phyloP scores from a whole-genome alignment of 1,139 yeast species.

The Hemisphaericaspora xylofermentans region DNA sequence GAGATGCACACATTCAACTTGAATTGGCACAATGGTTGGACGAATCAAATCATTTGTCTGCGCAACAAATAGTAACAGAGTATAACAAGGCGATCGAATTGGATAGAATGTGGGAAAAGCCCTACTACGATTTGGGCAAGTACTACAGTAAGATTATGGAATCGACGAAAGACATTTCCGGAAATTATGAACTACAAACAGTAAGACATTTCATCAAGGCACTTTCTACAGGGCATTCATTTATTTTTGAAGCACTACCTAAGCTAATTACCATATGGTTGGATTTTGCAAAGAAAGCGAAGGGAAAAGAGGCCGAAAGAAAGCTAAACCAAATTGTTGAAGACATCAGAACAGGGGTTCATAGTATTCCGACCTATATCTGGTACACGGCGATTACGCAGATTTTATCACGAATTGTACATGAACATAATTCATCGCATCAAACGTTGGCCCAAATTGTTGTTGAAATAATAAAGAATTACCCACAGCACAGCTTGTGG shows the following conservation, averaged over 20 bases:
- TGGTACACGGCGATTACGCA: conserved; percentile 91
- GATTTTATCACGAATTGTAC: conserved; percentile 74
- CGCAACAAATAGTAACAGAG: conserved; percentile 68
- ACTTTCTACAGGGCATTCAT: conserved; percentile 65
- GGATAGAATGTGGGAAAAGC: conserved; percentile 72
- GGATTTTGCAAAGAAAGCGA: conserved; percentile 59
- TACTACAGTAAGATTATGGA: conserved; percentile 79
- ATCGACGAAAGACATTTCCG: conserved; percentile 49
- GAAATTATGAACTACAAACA: conserved; percentile 66
- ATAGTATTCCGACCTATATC: conserved; percentile 55
- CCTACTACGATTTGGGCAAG: conserved; percentile 77
- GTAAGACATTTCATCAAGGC: conserved; percentile 67
- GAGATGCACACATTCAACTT: conserved; percentile 56
- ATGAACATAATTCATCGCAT: conserved; percentile 57
- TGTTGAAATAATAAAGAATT: conserved; percentile 54
- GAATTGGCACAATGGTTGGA: conserved; percentile 90
- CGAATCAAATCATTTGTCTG: conserved; percentile 78
- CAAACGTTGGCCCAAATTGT: conserved; percentile 58
- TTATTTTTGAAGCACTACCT: conserved; percentile 83
- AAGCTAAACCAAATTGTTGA: conserved; percentile 48
- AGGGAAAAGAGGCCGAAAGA: conserved; percentile 33
- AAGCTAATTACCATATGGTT: conserved; percentile 90
- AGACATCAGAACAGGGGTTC: conserved; percentile 49
- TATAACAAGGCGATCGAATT: conserved; percentile 59
- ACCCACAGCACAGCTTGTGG: conserved; percentile 87